Evolutionary conservation across 1,284 basidiomycete species (phyloP).

Genomic region (Pascua sp.): DNA sequence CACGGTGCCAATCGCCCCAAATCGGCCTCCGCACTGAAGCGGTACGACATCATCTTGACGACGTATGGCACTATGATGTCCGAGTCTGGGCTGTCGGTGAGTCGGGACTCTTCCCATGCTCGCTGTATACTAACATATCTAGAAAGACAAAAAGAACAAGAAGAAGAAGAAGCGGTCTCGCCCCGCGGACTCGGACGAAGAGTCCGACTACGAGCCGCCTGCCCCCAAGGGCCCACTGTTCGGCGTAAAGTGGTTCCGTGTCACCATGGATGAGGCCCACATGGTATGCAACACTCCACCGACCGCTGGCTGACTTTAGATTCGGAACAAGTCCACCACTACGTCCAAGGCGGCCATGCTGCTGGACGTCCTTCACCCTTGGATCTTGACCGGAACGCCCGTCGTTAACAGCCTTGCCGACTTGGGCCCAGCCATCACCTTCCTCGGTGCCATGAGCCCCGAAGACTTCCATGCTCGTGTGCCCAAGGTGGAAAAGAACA

Average conservation of each 20-base stretch:
- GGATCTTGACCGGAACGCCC: constrained; percentile 44
- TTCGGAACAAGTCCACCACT: constrained; percentile 40
- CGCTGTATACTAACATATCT: constrained; percentile 8
- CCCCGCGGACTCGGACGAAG: background rate
- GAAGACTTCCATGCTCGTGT: constrained; percentile 35
- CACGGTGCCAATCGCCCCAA: constrained; percentile 40
- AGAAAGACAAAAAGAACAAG: constrained; percentile 13
- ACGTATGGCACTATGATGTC: constrained; percentile 39
- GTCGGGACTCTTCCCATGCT: constrained; percentile 1
- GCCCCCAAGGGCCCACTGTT: constrained; percentile 37
- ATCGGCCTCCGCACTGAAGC: constrained; percentile 30
- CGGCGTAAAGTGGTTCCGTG: constrained; percentile 43
- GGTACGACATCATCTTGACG: constrained; percentile 46
- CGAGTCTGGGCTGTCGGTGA: constrained; percentile 25
- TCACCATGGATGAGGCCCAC: constrained; percentile 51
- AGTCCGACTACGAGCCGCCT: constrained; percentile 13
- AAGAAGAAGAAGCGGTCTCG: constrained; percentile 13
- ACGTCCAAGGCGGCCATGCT: constrained; percentile 32
- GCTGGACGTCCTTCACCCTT: constrained; percentile 35
- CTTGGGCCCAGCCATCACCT: constrained; percentile 28
- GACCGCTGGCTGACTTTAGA: background rate
- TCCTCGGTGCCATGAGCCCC: constrained; percentile 33
- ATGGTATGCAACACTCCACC: constrained; percentile 12
- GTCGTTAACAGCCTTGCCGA: constrained; percentile 30
- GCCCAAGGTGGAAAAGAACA: constrained; percentile 25